These are phyloP conservation scores for Melanogaster broomeanus DNA, from an alignment of 768 basidiomycete genomes.

Conservation along the genomic window DNA sequence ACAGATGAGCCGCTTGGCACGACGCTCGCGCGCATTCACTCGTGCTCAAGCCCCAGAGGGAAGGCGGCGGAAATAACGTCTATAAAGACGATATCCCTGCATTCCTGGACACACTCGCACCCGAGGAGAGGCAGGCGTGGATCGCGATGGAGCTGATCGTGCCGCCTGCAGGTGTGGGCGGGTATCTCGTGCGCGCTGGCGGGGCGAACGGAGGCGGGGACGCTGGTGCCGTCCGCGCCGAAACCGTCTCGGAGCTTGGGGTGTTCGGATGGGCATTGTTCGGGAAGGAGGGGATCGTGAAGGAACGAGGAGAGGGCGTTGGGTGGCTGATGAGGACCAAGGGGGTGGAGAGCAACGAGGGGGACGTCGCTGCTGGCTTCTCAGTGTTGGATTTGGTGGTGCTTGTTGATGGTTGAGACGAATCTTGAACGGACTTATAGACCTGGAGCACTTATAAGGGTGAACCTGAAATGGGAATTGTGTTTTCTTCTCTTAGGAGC, in stretches of 20 bases:
- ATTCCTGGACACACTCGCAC: slow-evolving; percentile 67
- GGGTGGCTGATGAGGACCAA: slow-evolving; percentile 92
- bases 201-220: background rate
- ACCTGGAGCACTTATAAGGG: too few relatives aligned
- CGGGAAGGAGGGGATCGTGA: slow-evolving; percentile 41
- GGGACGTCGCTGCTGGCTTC: slow-evolving; percentile 50
- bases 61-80: slow-evolving; percentile 97
- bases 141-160: slow-evolving; percentile 94
- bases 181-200: slow-evolving; percentile 79
- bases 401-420: slow-evolving; percentile 45
- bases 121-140: slow-evolving; percentile 77
- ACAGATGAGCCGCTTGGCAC: slow-evolving; percentile 21
- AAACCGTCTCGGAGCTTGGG: slow-evolving; percentile 88
- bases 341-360: slow-evolving; percentile 84
- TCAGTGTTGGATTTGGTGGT: slow-evolving; percentile 73
- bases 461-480: too few relatives aligned
- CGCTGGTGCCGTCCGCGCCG: slow-evolving; percentile 44
- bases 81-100: slow-evolving; percentile 81
- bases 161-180: slow-evolving; percentile 66
- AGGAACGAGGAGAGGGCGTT: slow-evolving; percentile 58
- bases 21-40: slow-evolving; percentile 40
- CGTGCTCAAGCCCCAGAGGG: slow-evolving; percentile 96
- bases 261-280: slow-evolving; percentile 91
- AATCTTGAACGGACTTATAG: too few relatives aligned
- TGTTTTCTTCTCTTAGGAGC: too few relatives aligned